phyloP scores from a whole-genome alignment of 2,329 filamentous ascomycete species.

The Pezicula carpinea region DNA sequence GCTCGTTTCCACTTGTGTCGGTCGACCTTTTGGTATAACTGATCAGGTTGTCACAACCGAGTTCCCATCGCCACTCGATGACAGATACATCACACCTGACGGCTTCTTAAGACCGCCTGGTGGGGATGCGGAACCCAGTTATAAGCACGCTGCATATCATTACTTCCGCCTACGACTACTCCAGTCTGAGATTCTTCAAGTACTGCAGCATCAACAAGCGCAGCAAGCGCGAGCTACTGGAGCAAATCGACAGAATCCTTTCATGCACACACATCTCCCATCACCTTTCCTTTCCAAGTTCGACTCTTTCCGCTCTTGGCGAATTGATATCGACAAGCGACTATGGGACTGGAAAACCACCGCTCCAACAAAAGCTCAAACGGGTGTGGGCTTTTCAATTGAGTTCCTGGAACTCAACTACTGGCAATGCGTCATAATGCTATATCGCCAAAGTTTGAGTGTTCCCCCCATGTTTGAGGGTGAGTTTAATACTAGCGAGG shows the following conservation, averaged over 20 bases:
- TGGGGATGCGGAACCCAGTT: constrained; percentile 63
- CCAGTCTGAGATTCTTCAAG: constrained; percentile 92
- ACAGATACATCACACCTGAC: constrained; percentile 76
- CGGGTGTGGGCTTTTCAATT: constrained; percentile 82
- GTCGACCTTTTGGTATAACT: constrained; percentile 88
- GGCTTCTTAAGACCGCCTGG: constrained; percentile 59
- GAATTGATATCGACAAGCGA: constrained; percentile 78
- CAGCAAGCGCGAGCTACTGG: constrained; percentile 67
- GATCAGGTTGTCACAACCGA: constrained; percentile 95
- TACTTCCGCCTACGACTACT: constrained; percentile 85
- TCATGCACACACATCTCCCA: constrained; percentile 72
- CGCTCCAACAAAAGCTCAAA: constrained; percentile 71
- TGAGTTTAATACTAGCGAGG: constrained; percentile 64
- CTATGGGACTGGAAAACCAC: constrained; percentile 82
- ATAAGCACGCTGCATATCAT: constrained; percentile 87
- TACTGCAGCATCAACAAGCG: constrained; percentile 87
- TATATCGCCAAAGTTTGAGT: constrained; percentile 85
- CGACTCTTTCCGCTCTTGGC: constrained; percentile 82
- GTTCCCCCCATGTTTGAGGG: constrained; percentile 80
- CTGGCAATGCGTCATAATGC: constrained; percentile 94
- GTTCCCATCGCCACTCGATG: constrained; percentile 84
- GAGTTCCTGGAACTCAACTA: constrained; percentile 94
- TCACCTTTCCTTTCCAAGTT: constrained; percentile 84
- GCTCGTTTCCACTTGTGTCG: constrained; percentile 91
- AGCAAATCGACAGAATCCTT: constrained; percentile 61